Evolutionary conservation across 345 rosid species (phyloP).

Genomic region (Laguncularia racemosa): DNA sequence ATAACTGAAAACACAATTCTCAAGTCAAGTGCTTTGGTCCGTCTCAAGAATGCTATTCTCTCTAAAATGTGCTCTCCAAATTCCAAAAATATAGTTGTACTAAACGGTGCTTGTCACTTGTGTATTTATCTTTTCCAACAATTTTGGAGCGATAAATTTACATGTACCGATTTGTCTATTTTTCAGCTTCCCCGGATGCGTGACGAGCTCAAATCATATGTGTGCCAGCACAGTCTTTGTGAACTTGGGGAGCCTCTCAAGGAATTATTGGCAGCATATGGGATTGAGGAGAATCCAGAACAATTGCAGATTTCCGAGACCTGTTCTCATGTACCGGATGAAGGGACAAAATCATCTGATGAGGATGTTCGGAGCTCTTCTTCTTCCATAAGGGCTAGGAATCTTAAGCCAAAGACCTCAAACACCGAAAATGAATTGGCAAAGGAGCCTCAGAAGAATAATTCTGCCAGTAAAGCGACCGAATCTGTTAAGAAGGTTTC

Average conservation of each 20-base stretch:
- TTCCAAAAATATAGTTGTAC: too few relatives aligned
- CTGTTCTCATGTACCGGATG: constrained; percentile 52
- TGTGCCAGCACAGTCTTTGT: constrained; percentile 42
- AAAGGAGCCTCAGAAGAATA: constrained; percentile 38
- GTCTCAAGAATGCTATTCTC: too few relatives aligned
- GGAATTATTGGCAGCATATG: constrained; percentile 51
- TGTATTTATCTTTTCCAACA: too few relatives aligned
- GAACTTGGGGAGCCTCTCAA: constrained; percentile 44
- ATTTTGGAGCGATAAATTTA: too few relatives aligned
- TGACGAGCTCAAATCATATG: constrained; percentile 69
- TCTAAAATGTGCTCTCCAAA: too few relatives aligned
- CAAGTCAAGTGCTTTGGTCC: too few relatives aligned
- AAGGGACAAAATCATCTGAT: constrained; percentile 47
- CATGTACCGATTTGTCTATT: neutral
- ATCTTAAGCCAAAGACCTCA: constrained; percentile 49
- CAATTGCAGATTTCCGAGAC: constrained; percentile 49
- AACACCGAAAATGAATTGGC: constrained; percentile 29
- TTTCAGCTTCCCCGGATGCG: constrained; percentile 65
- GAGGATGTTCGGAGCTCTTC: constrained; percentile 49
- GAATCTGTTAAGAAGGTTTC: constrained; percentile 26
- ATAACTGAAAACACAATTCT: too few relatives aligned
- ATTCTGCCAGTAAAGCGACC: constrained; percentile 28
- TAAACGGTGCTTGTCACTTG: neutral
- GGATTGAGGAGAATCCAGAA: constrained; percentile 41
- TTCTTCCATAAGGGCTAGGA: constrained; percentile 32